phyloP scores from a whole-genome alignment of 441 rosid genomes.

The Geranium incanum region DNA sequence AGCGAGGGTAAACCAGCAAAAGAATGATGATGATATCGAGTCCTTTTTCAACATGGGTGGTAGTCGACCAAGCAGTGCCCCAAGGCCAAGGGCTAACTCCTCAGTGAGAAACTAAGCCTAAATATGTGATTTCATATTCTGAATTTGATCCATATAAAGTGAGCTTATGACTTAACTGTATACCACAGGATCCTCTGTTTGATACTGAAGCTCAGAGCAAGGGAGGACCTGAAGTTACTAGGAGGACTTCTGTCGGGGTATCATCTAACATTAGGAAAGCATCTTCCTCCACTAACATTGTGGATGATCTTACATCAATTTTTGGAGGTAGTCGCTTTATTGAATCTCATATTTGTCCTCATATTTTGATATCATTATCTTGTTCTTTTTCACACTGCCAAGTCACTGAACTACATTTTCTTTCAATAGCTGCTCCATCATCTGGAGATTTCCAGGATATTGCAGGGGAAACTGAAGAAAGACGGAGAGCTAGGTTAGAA shows the following conservation, averaged over 20 bases:
- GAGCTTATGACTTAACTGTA: constrained; percentile 22
- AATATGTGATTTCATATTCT: constrained; percentile 11
- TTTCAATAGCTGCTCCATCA: constrained; percentile 41
- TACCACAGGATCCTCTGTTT: constrained; percentile 61
- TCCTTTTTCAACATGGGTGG: constrained; percentile 62
- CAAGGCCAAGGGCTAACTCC: constrained; percentile 64
- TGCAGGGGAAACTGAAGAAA: constrained; percentile 83
- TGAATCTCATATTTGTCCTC: constrained; percentile 10
- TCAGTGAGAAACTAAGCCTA: constrained; percentile 40
- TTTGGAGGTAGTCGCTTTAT: constrained; percentile 53
- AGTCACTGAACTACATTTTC: constrained; percentile 24
- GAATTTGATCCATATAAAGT: constrained; percentile 6
- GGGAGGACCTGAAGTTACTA: constrained; percentile 54
- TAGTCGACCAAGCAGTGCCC: constrained; percentile 69
- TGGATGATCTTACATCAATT: constrained; percentile 80
- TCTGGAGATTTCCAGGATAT: constrained; percentile 77
- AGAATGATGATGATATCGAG: constrained; percentile 63
- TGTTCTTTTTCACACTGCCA: constrained; percentile 11
- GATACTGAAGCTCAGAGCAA: constrained; percentile 46
- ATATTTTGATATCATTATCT: constrained; percentile 1
- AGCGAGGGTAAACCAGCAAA: constrained; percentile 59
- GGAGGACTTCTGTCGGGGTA: constrained; percentile 48
- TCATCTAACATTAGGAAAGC: constrained; percentile 64
- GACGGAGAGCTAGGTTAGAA: constrained; percentile 81
- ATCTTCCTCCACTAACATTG: constrained; percentile 65